Evolutionary conservation across 108 stramenopile genomes (phyloP).

Genomic region (Skeletonema grethae): DNA sequence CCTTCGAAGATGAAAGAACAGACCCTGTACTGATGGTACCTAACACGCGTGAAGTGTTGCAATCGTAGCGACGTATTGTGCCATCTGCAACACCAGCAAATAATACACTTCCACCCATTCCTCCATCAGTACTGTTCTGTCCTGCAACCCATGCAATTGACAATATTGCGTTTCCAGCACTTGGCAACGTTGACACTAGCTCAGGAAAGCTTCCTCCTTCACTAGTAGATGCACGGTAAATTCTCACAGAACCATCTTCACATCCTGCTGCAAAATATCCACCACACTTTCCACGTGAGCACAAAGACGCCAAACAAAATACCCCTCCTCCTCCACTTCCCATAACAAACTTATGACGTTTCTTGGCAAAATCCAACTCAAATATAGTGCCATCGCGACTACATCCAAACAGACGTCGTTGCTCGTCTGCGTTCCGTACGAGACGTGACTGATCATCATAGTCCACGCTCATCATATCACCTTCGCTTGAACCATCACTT

Average conservation of each 20-base stretch:
- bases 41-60: slow-evolving; percentile 25
- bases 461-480: not conserved
- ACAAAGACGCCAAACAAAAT: slow-evolving; percentile 62
- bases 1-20: slow-evolving; percentile 26
- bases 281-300: slow-evolving; percentile 33
- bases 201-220: slow-evolving; percentile 41
- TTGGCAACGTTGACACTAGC: slow-evolving; percentile 75
- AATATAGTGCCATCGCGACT: slow-evolving; percentile 82
- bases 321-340: slow-evolving; percentile 82
- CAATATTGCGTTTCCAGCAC: slow-evolving; percentile 77
- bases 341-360: slow-evolving; percentile 54
- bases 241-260: slow-evolving; percentile 77
- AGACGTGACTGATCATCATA: slow-evolving; percentile 15
- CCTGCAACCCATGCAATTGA: slow-evolving; percentile 80
- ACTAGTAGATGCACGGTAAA: slow-evolving; percentile 59
- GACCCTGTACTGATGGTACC: slow-evolving; percentile 46
- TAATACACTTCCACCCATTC: slow-evolving; percentile 62
- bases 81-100: slow-evolving; percentile 94
- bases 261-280: slow-evolving; percentile 60
- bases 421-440: slow-evolving; percentile 6
- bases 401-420: slow-evolving; percentile 63
- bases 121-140: slow-evolving; percentile 19
- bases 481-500: not conserved
- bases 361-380: slow-evolving; percentile 64
- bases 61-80: slow-evolving; percentile 83